A percentile compares a stretch with the other conserved stretches of the same genome.
phyloP scores from a whole-genome alignment of 202 grass and related monocot species.

The Panicum hallii region DNA sequence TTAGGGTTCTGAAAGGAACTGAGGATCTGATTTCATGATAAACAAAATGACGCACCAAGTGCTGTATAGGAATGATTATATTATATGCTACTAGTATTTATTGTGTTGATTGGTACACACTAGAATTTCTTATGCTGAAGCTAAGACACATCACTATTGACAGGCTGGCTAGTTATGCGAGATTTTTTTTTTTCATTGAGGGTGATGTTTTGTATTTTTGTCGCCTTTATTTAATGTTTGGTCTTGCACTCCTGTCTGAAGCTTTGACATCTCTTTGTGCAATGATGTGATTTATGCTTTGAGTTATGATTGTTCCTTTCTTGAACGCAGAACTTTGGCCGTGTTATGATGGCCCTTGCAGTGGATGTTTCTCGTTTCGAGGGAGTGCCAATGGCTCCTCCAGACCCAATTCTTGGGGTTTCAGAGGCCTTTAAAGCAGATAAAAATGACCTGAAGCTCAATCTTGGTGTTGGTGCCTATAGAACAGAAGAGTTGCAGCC shows the following conservation, averaged over 20 bases:
- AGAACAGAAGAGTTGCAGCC: conserved; percentile 96
- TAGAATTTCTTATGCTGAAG: background rate
- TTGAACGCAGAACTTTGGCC: conserved; percentile 54
- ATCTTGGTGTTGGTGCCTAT: conserved; percentile 95
- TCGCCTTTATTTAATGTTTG: background rate
- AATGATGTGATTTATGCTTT: conserved; percentile 7
- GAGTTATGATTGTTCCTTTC: conserved; percentile 27
- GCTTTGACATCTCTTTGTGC: background rate
- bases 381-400: conserved; percentile 87
- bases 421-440: conserved; percentile 91
- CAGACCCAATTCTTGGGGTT: conserved; percentile 94
- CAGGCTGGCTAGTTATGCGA: conserved; percentile 7
- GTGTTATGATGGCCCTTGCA: conserved; percentile 62
- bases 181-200: background rate
- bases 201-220: conserved; percentile 16
- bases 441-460: conserved; percentile 79
- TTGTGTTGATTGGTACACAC: background rate
- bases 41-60: background rate
- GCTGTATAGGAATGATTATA: background rate
- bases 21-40: background rate
- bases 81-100: background rate
- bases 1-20: background rate
- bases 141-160: background rate
- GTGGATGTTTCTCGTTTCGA: conserved; percentile 92
- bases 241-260: background rate